phyloP scores from a whole-genome alignment of 768 basidiomycete genomes.

The Pleurotus citrinopileatus region DNA sequence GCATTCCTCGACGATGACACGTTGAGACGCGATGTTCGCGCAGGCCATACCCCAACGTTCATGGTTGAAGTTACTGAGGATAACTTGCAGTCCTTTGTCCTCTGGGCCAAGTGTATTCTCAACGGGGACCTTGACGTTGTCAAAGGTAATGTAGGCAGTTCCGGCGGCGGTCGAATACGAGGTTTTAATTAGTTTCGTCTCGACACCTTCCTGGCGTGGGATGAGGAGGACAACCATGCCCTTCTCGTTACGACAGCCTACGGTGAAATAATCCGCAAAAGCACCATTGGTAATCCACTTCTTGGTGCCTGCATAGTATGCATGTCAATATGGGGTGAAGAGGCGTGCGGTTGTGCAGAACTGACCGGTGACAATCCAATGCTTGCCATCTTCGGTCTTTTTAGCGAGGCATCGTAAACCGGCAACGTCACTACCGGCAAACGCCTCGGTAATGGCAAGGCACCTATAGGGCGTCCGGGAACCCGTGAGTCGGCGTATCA shows the following conservation, averaged over 20 bases:
- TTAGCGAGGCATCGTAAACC: slow-evolving; percentile 61
- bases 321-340: not conserved
- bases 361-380: slow-evolving; percentile 54
- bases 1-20: slow-evolving; percentile 71
- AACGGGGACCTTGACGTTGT: slow-evolving; percentile 38
- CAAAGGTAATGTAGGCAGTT: slow-evolving; percentile 30
- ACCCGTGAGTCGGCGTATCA: too few species aligned
- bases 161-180: slow-evolving; percentile 64
- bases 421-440: slow-evolving; percentile 67
- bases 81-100: slow-evolving; percentile 62
- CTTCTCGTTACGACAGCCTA: slow-evolving; percentile 52
- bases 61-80: slow-evolving; percentile 68
- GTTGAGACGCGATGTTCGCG: slow-evolving; percentile 49
- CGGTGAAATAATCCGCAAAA: slow-evolving; percentile 45
- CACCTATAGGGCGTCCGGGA: slow-evolving; percentile 29
- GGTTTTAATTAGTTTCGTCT: slow-evolving; percentile 19
- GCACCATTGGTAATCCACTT: slow-evolving; percentile 33
- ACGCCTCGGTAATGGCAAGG: slow-evolving; percentile 75
- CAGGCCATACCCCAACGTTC: slow-evolving; percentile 74
- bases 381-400: slow-evolving; percentile 63
- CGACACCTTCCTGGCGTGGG: slow-evolving; percentile 19
- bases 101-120: slow-evolving; percentile 65
- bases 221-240: slow-evolving; percentile 19
- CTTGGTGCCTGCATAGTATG: slow-evolving; percentile 32
- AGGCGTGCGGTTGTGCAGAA: not conserved